These are phyloP conservation scores for Erythrobasidium yunnanense DNA, from an alignment of 768 basidiomycete species.

Conservation along the genomic window DNA sequence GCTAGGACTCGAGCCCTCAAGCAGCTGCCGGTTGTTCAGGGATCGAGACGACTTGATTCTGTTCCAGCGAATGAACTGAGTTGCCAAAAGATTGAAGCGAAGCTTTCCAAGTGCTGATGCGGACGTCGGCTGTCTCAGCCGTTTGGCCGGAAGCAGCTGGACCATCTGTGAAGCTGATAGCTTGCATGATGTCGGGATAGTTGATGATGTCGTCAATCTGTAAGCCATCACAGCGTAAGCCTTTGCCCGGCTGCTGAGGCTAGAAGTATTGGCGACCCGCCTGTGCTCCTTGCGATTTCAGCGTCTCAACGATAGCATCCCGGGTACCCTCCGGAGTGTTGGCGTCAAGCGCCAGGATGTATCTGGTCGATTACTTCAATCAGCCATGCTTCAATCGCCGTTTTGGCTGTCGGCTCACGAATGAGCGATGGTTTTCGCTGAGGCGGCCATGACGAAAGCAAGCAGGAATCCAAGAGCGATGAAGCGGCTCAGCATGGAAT, in stretches of 20 bases:
- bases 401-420: not conserved
- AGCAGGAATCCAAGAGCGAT: not conserved
- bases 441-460: not conserved
- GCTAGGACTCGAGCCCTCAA: no score
- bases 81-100: not conserved
- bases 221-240: no score
- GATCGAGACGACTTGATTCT: conserved; percentile 21
- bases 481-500: not conserved
- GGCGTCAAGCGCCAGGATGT: conserved; percentile 15
- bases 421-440: no score
- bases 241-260: no score
- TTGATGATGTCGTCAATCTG: conserved; percentile 14
- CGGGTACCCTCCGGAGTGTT: not conserved
- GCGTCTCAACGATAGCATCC: conserved; percentile 5
- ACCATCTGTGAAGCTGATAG: conserved; percentile 4
- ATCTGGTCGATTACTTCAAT: conserved; percentile 10
- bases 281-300: conserved; percentile 14
- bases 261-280: not conserved
- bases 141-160: not conserved
- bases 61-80: conserved; percentile 4
- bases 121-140: not conserved
- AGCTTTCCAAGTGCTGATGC: conserved; percentile 14
- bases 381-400: not conserved
- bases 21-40: no score
- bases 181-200: conserved; percentile 24